Base-by-base conservation (phyloP, 2,329 filamentous ascomycete species). In the Penicillium nordicum region DNA sequence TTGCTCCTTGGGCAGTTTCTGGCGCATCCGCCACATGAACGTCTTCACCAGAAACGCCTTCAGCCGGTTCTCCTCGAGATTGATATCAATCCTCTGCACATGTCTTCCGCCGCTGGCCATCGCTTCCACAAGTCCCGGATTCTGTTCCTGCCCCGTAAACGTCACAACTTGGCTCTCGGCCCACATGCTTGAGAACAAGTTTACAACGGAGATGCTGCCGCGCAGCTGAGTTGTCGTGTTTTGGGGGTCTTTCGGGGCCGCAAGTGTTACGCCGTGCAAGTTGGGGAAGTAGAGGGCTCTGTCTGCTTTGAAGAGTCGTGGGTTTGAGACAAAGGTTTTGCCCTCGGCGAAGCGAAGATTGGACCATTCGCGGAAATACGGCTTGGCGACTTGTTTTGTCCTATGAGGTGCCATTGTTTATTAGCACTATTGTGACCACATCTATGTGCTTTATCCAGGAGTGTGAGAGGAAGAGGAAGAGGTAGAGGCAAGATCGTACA, bases 331-430 rank as follows among this genome's bases (percentile, higher is more conserved):
- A 77, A 97, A 99, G 25, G 91, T 91, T 76, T 99, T 99, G 68
- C 94, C 94, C 67, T 92, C 85, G 76, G 82, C 77, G 63, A 94
- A 87, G 63, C 87, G 83, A 74, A 97, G 84, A 76, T 95, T 94
- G 57, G 84, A 85, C 89, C 92, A 97, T 80, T 99, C 93, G 73
- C 92, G 89, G 78, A 96, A 99, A 76, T 99, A 99, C 2, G 93
- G 92, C 57, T 90, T 89, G 21, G 87, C 80, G 69, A 95, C 87
- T 72, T 91, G 86, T 63, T 84, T 82, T 43, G 89, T 89, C 52
- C 88, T 90, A 63, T 66, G 23, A 34, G 16, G 42, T 44, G 42
- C 16, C 21, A 32, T 48, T 37, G 2, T 32, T 32, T 43, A 36
- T 62, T 59, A 59, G 51, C 29, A 51, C 44, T 21, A 16, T 8